phyloP scores from a whole-genome alignment of 176 grass and related monocot species.

The Hsuehochloa calcarea region DNA sequence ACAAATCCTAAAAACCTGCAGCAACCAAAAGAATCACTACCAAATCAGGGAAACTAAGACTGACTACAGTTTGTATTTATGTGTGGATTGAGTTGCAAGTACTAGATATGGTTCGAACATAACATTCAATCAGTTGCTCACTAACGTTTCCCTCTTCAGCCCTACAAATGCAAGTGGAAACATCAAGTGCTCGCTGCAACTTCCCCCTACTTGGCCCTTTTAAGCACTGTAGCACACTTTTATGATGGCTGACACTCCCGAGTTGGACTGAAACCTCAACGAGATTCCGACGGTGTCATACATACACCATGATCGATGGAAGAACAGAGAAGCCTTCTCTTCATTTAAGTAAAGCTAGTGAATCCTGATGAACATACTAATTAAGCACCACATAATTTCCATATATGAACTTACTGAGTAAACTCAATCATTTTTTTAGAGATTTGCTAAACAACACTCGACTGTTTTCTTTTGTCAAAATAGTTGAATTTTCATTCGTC shows the following conservation, averaged over 20 bases:
- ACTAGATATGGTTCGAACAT: neutral
- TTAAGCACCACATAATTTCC: neutral
- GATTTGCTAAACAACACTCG: no score
- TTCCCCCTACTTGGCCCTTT: neutral
- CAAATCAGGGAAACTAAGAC: neutral
- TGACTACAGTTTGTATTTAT: neutral
- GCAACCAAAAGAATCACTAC: neutral
- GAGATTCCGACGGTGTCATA: neutral
- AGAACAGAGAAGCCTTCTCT: neutral
- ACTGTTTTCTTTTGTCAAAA: no score
- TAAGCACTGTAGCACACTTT: neutral
- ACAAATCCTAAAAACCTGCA: slow-evolving; percentile 15
- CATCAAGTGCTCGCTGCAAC: neutral
- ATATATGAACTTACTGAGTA: neutral
- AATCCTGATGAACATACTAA: neutral
- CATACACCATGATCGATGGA: neutral
- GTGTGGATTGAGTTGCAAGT: neutral
- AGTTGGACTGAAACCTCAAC: neutral
- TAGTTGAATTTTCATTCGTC: no score
- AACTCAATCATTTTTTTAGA: neutral
- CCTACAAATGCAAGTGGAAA: neutral
- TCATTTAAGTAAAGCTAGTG: neutral
- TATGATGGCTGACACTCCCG: neutral
- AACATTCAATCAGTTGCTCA: neutral
- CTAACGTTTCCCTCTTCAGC: neutral